These are phyloP conservation scores for Cronartium ribicola DNA, from an alignment of 1,284 basidiomycete genomes.

Conservation along the genomic window DNA sequence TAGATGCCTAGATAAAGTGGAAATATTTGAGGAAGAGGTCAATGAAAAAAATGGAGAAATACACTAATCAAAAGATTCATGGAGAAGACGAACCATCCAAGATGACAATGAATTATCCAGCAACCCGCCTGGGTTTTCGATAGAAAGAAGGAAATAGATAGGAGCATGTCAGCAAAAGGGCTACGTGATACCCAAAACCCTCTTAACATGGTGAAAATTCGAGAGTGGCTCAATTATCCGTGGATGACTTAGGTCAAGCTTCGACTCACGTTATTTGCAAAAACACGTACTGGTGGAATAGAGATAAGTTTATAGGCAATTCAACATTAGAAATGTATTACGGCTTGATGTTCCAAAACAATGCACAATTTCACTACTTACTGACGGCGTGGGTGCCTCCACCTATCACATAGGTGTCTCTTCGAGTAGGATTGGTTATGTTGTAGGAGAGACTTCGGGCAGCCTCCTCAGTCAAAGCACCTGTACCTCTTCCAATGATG, in stretches of 20 bases:
- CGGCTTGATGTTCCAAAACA: not conserved
- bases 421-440: not conserved
- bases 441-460: not conserved
- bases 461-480: not conserved
- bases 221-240: not conserved
- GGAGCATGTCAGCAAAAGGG: too few species aligned
- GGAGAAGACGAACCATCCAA: too few species aligned
- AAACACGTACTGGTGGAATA: not conserved
- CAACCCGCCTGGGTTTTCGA: not conserved
- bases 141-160: not conserved
- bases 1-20: too few species aligned
- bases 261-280: slow-evolving; percentile 2
- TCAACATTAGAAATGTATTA: not conserved
- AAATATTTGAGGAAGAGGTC: too few species aligned
- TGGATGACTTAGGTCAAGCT: not conserved
- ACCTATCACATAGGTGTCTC: slow-evolving; percentile 31
- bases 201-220: not conserved
- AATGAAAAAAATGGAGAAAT: too few species aligned
- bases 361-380: slow-evolving; percentile 1
- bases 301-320: not conserved
- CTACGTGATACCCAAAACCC: not conserved
- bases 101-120: slow-evolving; percentile 22
- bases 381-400: slow-evolving; percentile 22
- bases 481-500: not conserved
- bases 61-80: too few species aligned